Conservation (phyloP, 495 filamentous ascomycete species). For the Aspergillus homomorphus region DNA sequence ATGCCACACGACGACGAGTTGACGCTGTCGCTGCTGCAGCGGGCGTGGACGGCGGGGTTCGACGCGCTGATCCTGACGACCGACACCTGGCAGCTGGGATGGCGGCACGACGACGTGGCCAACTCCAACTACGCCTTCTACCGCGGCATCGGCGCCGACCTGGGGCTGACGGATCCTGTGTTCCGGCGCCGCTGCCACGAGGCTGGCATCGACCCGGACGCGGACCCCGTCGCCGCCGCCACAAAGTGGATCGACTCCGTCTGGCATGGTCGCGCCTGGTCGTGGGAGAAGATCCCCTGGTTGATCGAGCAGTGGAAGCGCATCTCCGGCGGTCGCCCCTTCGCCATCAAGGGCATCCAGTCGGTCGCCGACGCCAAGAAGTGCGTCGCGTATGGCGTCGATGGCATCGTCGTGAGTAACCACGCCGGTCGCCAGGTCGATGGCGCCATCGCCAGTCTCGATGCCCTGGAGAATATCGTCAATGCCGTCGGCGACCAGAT, state of each 20-base stretch:
- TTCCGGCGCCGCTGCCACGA: constrained; percentile 51
- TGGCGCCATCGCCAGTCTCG: constrained; percentile 57
- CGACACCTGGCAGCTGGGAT: constrained; percentile 64
- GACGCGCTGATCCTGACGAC: constrained; percentile 59
- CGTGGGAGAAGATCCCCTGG: constrained; percentile 57
- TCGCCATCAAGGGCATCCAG: constrained; percentile 39
- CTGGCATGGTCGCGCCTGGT: constrained; percentile 60
- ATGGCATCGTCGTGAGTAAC: constrained; percentile 59
- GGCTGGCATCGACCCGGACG: constrained; percentile 51
- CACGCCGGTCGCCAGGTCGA: constrained; percentile 63
- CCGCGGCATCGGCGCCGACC: constrained; percentile 50
- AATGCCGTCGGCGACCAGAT: constrained; percentile 47
- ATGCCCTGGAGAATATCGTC: constrained; percentile 59
- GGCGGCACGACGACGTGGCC: constrained; percentile 60
- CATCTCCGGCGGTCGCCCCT: constrained; percentile 54
- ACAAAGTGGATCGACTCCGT: constrained; percentile 64
- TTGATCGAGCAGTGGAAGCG: constrained; percentile 49
- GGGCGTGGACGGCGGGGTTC: constrained; percentile 57
- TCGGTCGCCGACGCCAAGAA: constrained; percentile 14
- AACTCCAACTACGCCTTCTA: constrained; percentile 64
- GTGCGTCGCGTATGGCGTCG: constrained; percentile 52
- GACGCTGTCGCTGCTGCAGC: constrained; percentile 51
- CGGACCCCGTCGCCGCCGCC: constrained; percentile 47
- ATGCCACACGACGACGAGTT: constrained; percentile 61
- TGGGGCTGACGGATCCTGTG: constrained; percentile 57